Base-by-base conservation (phyloP, 2,329 filamentous ascomycete genomes). In the Diaporthe velutina region DNA sequence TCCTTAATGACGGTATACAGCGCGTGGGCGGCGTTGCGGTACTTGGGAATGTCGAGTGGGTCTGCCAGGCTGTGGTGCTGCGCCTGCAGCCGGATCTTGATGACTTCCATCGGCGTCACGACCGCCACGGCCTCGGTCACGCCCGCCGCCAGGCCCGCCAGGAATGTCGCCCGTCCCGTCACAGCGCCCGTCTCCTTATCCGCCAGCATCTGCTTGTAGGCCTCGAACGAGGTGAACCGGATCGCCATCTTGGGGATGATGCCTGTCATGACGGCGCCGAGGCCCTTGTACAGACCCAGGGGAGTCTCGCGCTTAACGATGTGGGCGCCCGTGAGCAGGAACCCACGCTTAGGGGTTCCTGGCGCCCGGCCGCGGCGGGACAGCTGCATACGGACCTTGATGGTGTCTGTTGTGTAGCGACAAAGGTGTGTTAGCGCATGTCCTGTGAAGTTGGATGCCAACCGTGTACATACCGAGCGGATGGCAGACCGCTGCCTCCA, bases 201-300 rank as follows among this genome's bases (percentile, higher is more conserved):
- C 57, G 94, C 92, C 33, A 98, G 88, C 76, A 93, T 76, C 82
- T 95, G 92, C 90, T 98, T 98, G 86, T 98, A 99, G 83, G 91
- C 92, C 85, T 98, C 97, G 85, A 98, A 99, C 73, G 95, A 98
- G 64, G 96, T 98, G 86, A 99, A 99, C 52, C 97, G 94, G 83
- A 98, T 99, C 76, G 97, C 97, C 97, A 99, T 99, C 86, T 99
- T 99, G 73, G 97, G 97, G 30, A 99, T 92, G 83, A 99, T 99
- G 78, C 97, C 97, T 33, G 96, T 98, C 75, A 98, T 84, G 55
- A 99, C 97, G 73, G 97, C 97, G 76, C 97, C 97, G n/a, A 99
- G 91, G 78, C 97, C 97, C 88, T 99, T 99, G 90, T 99, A 99
- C 74, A 99, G 88, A 77, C 94, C 97, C 48, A 99, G 88, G 1